phyloP scores from a whole-genome alignment of 768 basidiomycete genomes.

The Macrolepiota albuminosa region DNA sequence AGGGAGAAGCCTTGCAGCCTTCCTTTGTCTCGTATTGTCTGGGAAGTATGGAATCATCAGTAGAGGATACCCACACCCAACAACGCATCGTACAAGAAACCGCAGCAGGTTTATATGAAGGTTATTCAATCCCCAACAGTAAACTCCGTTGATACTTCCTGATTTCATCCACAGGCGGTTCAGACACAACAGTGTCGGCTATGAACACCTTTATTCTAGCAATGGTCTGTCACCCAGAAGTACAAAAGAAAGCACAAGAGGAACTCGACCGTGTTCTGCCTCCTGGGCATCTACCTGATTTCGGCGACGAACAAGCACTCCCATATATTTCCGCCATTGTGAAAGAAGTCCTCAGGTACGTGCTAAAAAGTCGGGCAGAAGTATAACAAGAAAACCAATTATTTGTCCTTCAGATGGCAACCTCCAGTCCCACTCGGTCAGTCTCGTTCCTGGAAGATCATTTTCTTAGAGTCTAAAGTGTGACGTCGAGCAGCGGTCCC shows the following conservation, averaged over 20 bases:
- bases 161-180: not conserved
- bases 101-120: not conserved
- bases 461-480: not conserved
- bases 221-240: constrained; percentile 24
- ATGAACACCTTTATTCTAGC: constrained; percentile 22
- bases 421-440: constrained; percentile 22
- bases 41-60: not conserved
- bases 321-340: constrained; percentile 29
- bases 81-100: not conserved
- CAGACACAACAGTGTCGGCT: constrained; percentile 18
- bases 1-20: constrained; percentile 16
- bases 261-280: constrained; percentile 25
- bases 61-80: not conserved
- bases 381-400: not conserved
- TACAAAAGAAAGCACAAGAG: constrained; percentile 20
- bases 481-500: constrained; percentile 21
- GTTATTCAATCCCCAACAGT: constrained; percentile 4
- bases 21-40: constrained; percentile 18
- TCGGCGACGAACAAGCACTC: constrained; percentile 22
- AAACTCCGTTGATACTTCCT: not conserved
- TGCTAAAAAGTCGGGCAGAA: not conserved
- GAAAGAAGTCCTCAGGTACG: constrained; percentile 22
- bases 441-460: not conserved
- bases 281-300: constrained; percentile 22
- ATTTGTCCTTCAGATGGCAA: constrained; percentile 15